phyloP scores from a whole-genome alignment of 2,329 filamentous ascomycete genomes.

The Aspergillus tamarii region DNA sequence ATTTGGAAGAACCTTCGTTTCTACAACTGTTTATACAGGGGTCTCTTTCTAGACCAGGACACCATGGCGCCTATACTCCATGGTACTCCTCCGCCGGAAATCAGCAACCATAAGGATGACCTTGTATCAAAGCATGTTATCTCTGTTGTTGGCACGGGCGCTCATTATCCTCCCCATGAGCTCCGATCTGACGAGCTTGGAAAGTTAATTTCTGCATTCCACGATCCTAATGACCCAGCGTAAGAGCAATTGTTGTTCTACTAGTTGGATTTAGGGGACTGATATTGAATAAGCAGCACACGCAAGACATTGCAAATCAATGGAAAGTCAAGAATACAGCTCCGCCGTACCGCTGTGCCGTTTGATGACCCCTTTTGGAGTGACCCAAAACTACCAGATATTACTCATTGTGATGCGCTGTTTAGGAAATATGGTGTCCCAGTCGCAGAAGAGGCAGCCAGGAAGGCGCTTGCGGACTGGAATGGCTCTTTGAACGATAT shows the following conservation, averaged over 20 bases:
- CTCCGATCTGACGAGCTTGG: neutral
- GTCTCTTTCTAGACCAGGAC: no score
- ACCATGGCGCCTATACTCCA: neutral
- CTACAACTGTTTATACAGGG: no score
- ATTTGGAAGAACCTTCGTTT: no score
- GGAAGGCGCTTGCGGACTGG: slow-evolving; percentile 5
- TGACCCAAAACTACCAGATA: neutral
- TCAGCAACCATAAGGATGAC: neutral
- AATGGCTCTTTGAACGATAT: neutral
- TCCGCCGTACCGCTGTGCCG: neutral
- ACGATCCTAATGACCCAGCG: neutral
- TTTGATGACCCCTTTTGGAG: neutral
- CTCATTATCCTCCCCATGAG: neutral
- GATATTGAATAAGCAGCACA: neutral
- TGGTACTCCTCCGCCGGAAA: neutral
- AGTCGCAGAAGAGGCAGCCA: neutral
- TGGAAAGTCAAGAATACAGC: neutral
- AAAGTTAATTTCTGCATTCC: neutral
- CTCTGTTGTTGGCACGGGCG: neutral
- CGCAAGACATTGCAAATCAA: neutral
- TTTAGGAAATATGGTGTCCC: slow-evolving; percentile 6
- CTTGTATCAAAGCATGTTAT: neutral
- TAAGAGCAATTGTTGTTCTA: neutral
- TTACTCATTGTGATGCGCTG: neutral
- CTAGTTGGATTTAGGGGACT: neutral